Evolutionary conservation across 2,329 filamentous ascomycete genomes (phyloP), one percentile per base, ranked within the genome.

Genomic region (Neurospora crassa): DNA sequence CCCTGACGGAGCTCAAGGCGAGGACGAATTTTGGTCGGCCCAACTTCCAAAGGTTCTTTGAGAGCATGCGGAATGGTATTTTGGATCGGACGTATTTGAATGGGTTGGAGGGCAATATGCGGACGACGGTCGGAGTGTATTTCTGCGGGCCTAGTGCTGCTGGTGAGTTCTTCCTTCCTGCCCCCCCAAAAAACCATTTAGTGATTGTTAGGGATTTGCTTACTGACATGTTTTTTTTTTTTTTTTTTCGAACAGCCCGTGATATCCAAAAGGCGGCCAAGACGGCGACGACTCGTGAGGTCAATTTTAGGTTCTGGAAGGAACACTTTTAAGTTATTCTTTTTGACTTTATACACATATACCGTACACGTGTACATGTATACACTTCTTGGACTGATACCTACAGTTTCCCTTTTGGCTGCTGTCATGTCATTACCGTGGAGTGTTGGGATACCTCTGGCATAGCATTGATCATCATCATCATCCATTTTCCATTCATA

Each of bases 291-390:
- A 89, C 88, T 45, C 88, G 88, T 74, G 92, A 97, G 76, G 93
- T 99, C 71, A 89, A 90, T 78, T 99, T 98, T 84, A 92, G 93
- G 77, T 99, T 99, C 85, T 99, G 96, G 96, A 99, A 99, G 84
- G 96, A 99, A 82, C 95, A 99, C 79, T 91, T 91, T 79, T 91
- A 86, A 79, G 72, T 73, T 63, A 59, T 40, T 68, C 18, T 41
- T 67, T 53, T 53, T 14, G 1, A 12, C 8, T 29, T 10, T 29
- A 20, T 73, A 74, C 29, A 70, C 59, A 16, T 40, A 40, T 67
- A 40, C 40, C 40, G 40, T 40, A 69, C 18, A 47, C 29, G 53
- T 70, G 68, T 68, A 69, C 41, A 37, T 41, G 41, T 47, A 69
- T 14, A 41, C 34, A 69, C 6, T 29, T 10, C 29, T 63, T 34